Conservation (phyloP, 2,329 filamentous ascomycete genomes). For the Aphanocladium album region DNA sequence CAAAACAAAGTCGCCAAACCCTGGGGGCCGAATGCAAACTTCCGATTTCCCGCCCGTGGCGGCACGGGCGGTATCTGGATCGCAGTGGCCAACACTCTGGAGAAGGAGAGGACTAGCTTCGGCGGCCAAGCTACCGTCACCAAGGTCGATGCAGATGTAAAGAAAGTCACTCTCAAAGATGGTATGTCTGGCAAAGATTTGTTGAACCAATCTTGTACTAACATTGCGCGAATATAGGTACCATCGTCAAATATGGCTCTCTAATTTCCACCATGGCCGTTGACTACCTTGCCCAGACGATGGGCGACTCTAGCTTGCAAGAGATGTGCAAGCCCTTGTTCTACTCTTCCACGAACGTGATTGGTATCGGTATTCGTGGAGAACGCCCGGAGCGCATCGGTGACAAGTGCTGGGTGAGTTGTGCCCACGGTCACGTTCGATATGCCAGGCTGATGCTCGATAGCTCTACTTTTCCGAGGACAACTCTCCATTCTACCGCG, state of each 20-base stretch:
- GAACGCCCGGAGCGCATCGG: slow-evolving; percentile 90
- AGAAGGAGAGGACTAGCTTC: slow-evolving; percentile 76
- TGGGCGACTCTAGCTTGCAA: slow-evolving; percentile 81
- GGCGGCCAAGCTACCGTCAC: slow-evolving; percentile 71
- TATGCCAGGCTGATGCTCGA: slow-evolving; percentile 18
- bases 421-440: background rate
- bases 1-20: slow-evolving; percentile 84
- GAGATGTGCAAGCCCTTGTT: slow-evolving; percentile 82
- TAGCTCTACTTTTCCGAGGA: slow-evolving; percentile 91
- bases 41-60: slow-evolving; percentile 85
- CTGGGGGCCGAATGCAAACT: slow-evolving; percentile 91
- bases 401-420: slow-evolving; percentile 92
- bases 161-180: slow-evolving; percentile 69
- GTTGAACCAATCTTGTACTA: background rate
- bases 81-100: slow-evolving; percentile 80
- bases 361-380: slow-evolving; percentile 92
- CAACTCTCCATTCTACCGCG: slow-evolving; percentile 92
- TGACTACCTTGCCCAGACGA: slow-evolving; percentile 71
- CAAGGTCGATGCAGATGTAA: slow-evolving; percentile 73
- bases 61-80: slow-evolving; percentile 96
- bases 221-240: slow-evolving; percentile 27
- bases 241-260: slow-evolving; percentile 77
- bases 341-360: slow-evolving; percentile 96
- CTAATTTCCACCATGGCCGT: slow-evolving; percentile 88
- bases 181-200: slow-evolving; percentile 37